Evolutionary conservation across 2,329 filamentous ascomycete genomes (phyloP), one percentile per base, ranked within the genome.

Genomic region (Metarhizium rileyi): DNA sequence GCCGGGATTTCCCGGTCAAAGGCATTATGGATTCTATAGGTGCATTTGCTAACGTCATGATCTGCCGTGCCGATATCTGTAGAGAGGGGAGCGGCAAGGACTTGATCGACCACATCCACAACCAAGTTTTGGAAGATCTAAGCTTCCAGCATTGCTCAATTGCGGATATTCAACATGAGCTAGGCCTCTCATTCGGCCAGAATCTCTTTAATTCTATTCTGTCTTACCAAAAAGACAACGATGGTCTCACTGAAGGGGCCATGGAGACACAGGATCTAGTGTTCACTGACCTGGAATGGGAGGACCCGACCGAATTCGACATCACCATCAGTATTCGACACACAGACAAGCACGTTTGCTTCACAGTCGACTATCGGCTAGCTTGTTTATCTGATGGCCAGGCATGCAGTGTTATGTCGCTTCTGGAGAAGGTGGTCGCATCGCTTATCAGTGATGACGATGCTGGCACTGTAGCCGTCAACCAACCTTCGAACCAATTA

Each of bases 101-200:
- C 26, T 46, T 46, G 35, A 18, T 38, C 10, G 23, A 20, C 23
- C 12, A 35, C 14, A 33, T 75, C 1, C 74, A 77, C 36, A 60
- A 62, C 12, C 68, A 76, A 49, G 72, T 73, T 14, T 65, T 73
- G 18, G 60, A 65, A 35, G 69, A 70, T 33, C 64, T 78, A 49
- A 62, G 68, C 1, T 68, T 77, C 53, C 75, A 78, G 51, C 69
- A 66, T 50, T 74, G 72, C 54, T 76, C 75, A 1, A 61, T 75
- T 18, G 71, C 71, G 3, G 67, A 69, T 46, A 70, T 75, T 10
- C 71, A 74, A 48, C 63, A 63, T 27, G 59, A 59, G 18, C 48
- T 66, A 4, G 55, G 55, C 9, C n/a, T 51, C 0, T 45, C 56
- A 2, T 60, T 53, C 1, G 54, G 50, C 0, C 48, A 48, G 8